A percentile compares a stretch with the other conserved stretches of the same genome.
Conservation (phyloP, 2,329 filamentous ascomycete species). For the Amesomyces nigricolor region DNA sequence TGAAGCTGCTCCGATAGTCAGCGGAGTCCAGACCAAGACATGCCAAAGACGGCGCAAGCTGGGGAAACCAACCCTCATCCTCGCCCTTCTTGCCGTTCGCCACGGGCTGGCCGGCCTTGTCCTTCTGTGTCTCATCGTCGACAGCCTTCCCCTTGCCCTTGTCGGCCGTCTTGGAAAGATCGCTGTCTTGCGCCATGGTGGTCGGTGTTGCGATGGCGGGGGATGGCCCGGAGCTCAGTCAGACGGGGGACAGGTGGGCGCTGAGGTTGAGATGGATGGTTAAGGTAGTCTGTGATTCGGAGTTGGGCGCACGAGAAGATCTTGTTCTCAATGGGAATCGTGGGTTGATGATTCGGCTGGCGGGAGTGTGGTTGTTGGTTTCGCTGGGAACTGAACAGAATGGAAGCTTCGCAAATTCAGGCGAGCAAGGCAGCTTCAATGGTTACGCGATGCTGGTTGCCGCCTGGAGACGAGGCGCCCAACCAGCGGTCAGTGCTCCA, state of each 20-base stretch:
- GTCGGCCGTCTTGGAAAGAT: constrained; percentile 75
- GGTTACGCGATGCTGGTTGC: constrained; percentile 39
- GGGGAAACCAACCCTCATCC: constrained; percentile 44
- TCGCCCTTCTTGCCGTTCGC: constrained; percentile 75
- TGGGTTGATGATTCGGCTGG: constrained; percentile 4
- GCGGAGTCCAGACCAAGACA: constrained; percentile 18
- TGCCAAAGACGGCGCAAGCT: constrained; percentile 21
- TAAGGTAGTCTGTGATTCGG: not conserved
- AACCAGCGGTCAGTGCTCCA: constrained; percentile 20
- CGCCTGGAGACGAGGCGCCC: constrained; percentile 26
- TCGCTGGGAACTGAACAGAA: constrained; percentile 9
- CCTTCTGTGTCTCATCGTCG: constrained; percentile 56
- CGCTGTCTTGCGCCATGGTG: constrained; percentile 86
- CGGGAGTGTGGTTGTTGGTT: constrained; percentile 2
- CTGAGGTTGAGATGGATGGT: not conserved
- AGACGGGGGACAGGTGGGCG: constrained; percentile 2
- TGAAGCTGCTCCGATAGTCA: constrained; percentile 40
- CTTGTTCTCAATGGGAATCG: not conserved
- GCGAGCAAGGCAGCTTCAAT: constrained; percentile 22
- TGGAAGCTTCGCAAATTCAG: constrained; percentile 20
- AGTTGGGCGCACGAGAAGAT: constrained; percentile 1
- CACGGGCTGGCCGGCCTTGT: constrained; percentile 64
- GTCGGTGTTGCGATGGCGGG: constrained; percentile 10
- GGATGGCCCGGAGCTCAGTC: constrained; percentile 13
- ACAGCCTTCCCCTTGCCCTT: constrained; percentile 95